Base-by-base conservation (phyloP, 495 filamentous ascomycete species). In the Terfezia boudieri region DNA sequence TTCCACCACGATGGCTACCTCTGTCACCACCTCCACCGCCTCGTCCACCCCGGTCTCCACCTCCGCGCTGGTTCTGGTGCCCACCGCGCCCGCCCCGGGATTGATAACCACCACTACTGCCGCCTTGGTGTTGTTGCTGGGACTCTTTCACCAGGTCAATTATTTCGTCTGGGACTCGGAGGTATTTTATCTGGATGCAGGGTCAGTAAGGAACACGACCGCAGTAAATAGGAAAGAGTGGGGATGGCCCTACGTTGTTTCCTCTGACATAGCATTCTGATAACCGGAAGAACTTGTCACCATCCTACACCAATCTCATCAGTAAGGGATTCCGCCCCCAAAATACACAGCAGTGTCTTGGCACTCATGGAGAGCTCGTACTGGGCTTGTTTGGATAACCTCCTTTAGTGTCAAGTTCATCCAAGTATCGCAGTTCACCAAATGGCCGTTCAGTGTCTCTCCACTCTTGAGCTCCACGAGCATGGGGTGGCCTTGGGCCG, bases 391-490 rank as follows among this genome's bases (percentile, higher is more conserved):
- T 70, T 95, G 88, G n/a, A 96, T 84, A 9, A 98, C 92, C 63
- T 95, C 90, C 65, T 88, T 88, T 65, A 98, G 70, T 17, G 89
- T 95, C 51, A 98, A 69, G 68, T 98, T 98, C 90, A 98, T 98
- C 86, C 87, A 98, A 38, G 86, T 96, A 68, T 98, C 90, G 75
- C 86, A 96, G 66, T 79, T 87, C 66, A 94, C 81, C 54, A 98
- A 73, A 65, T 93, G 86, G 59, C 90, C 90, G 70, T 96, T 98
- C 51, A 96, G 73, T 0, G 89, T 96, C 67, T 96, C 92, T 68
- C 90, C 92, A 61, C 89, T 94, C 74, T 98, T 98, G 58, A 98
- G 84, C 74, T 98, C 90, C 48, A 98, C 90, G 53, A 96, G 84
- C 87, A 98, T 96, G 11, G 89, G 88, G 69, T 93, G 86, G 76